Evolutionary conservation across 441 rosid genomes (phyloP).

Genomic region (Oxalis stricta): DNA sequence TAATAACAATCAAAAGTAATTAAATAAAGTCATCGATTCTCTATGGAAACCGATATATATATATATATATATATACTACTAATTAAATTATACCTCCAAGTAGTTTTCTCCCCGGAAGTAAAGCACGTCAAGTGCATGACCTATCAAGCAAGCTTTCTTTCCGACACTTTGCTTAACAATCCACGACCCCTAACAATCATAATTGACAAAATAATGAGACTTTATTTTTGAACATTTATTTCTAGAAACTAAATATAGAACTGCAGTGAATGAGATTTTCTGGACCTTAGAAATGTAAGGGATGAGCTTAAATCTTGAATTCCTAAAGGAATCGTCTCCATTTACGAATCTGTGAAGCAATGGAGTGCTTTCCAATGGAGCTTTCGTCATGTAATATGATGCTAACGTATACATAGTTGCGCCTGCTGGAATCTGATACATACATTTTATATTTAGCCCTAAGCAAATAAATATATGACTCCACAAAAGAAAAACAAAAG

Average conservation of each 20-base stretch:
- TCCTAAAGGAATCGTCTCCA: slow-evolving; percentile 75
- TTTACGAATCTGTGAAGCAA: slow-evolving; percentile 61
- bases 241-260: too few relatives aligned
- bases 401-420: slow-evolving; percentile 43
- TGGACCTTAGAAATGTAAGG: slow-evolving; percentile 80
- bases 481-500: not conserved
- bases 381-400: slow-evolving; percentile 55
- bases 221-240: too few relatives aligned
- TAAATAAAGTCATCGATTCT: too few relatives aligned
- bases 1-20: too few relatives aligned
- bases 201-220: too few relatives aligned
- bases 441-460: not conserved
- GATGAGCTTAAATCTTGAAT: slow-evolving; percentile 86
- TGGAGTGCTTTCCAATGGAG: slow-evolving; percentile 64
- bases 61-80: too few relatives aligned
- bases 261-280: not conserved
- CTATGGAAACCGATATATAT: too few relatives aligned
- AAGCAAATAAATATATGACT: too few relatives aligned
- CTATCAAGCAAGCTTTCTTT: slow-evolving; percentile 72
- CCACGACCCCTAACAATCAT: slow-evolving; percentile 89
- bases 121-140: slow-evolving; percentile 55
- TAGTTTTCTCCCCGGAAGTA: slow-evolving; percentile 64
- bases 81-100: slow-evolving; percentile 78
- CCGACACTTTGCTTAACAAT: slow-evolving; percentile 93
- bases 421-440: slow-evolving; percentile 73